Conservation (phyloP, 805 yeast species). For the Saccharomyces eubayanus region DNA sequence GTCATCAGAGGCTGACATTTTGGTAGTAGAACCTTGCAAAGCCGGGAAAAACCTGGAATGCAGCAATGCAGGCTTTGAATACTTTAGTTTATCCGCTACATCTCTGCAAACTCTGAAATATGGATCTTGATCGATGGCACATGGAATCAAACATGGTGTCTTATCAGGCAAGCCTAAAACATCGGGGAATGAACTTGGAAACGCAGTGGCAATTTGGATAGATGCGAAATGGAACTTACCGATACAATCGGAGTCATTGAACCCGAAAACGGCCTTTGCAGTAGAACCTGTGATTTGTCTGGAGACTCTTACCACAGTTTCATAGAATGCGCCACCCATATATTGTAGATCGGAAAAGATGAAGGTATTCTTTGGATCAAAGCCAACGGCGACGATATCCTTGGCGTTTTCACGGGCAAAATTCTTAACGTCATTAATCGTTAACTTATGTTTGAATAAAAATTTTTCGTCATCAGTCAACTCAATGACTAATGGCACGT, state of each 20-base stretch:
- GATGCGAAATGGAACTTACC: slow-evolving; percentile 94
- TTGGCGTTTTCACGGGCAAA: slow-evolving; percentile 79
- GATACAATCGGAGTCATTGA: slow-evolving; percentile 87
- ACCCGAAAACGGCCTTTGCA: slow-evolving; percentile 94
- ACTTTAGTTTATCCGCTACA: slow-evolving; percentile 89
- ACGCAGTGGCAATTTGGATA: slow-evolving; percentile 90
- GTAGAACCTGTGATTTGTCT: slow-evolving; percentile 96
- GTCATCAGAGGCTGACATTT: slow-evolving; percentile 93
- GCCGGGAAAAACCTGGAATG: slow-evolving; percentile 98
- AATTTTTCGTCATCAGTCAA: slow-evolving; percentile 96
- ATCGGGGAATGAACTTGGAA: slow-evolving; percentile 93
- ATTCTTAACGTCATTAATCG: slow-evolving; percentile 77
- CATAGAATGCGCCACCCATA: slow-evolving; percentile 91
- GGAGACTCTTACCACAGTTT: slow-evolving; percentile 84
- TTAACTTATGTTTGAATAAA: slow-evolving; percentile 81
- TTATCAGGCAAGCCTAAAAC: slow-evolving; percentile 78
- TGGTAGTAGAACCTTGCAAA: slow-evolving; percentile 88
- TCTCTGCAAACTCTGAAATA: slow-evolving; percentile 96
- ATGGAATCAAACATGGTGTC: slow-evolving; percentile 94
- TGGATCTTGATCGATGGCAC: slow-evolving; percentile 99
- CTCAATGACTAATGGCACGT: slow-evolving; percentile 89
- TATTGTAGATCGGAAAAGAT: slow-evolving; percentile 87
- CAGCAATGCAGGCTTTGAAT: slow-evolving; percentile 80
- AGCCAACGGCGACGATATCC: slow-evolving; percentile 91
- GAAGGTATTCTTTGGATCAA: slow-evolving; percentile 89